Conservation (phyloP, 1,284 basidiomycete genomes). For the Ustilago trichophora region DNA sequence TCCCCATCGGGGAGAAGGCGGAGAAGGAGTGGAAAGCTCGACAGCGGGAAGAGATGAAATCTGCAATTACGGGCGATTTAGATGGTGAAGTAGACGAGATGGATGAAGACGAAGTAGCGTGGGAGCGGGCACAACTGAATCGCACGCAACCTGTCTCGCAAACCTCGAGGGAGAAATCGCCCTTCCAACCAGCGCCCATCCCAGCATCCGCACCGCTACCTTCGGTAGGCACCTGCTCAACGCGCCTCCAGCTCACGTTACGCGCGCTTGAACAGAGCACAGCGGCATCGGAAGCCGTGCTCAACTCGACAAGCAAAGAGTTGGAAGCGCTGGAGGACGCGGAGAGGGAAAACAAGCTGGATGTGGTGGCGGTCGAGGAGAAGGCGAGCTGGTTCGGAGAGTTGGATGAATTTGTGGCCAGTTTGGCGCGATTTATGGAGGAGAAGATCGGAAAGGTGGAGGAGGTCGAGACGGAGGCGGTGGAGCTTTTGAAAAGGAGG, state of each 20-base stretch:
- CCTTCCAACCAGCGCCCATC: constrained; percentile 43
- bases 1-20: constrained; percentile 51
- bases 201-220: constrained; percentile 52
- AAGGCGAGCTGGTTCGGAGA: constrained; percentile 60
- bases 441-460: constrained; percentile 51
- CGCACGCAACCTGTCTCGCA: constrained; percentile 25
- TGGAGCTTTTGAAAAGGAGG: constrained; percentile 32
- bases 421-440: constrained; percentile 56
- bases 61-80: constrained; percentile 32
- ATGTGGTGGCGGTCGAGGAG: constrained; percentile 44
- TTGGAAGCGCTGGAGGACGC: constrained; percentile 41
- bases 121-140: constrained; percentile 54
- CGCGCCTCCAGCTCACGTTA: constrained; percentile 39
- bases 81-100: constrained; percentile 73
- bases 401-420: constrained; percentile 52
- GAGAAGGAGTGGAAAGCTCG: constrained; percentile 31
- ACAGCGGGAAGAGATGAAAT: constrained; percentile 43
- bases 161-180: constrained; percentile 38
- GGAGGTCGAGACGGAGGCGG: constrained; percentile 46
- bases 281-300: constrained; percentile 22
- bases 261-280: constrained; percentile 35
- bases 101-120: constrained; percentile 76
- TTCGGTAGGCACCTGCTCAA: constrained; percentile 44
- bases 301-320: constrained; percentile 19
- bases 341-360: constrained; percentile 46